These are phyloP conservation scores for Ascochyta viciae-villosae DNA, from an alignment of 2,329 filamentous ascomycete genomes.

Conservation along the genomic window DNA sequence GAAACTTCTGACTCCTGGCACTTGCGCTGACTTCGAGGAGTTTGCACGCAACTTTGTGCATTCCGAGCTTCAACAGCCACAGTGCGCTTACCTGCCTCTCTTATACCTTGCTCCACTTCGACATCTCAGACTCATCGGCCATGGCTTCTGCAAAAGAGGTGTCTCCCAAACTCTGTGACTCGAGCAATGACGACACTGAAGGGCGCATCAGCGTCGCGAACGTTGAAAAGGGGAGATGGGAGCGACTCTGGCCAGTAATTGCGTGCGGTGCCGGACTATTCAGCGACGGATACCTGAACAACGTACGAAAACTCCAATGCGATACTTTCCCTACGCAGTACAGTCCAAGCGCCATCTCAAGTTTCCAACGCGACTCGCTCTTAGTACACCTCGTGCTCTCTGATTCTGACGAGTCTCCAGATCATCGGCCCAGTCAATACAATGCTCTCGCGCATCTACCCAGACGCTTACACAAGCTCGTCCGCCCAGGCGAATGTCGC, in stretches of 20 bases:
- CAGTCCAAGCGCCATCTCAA: not conserved
- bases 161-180: conserved; percentile 7
- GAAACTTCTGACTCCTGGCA: not conserved
- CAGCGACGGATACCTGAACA: conserved; percentile 91
- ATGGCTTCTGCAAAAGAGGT: conserved; percentile 18
- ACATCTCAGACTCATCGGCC: not conserved
- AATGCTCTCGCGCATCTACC: conserved; percentile 73
- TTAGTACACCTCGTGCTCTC: not conserved
- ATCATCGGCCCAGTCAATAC: conserved; percentile 90
- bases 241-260: conserved; percentile 74
- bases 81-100: not conserved
- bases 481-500: conserved; percentile 75
- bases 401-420: conserved; percentile 50
- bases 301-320: conserved; percentile 58
- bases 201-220: conserved; percentile 15
- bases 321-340: conserved; percentile 15
- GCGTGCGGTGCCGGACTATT: conserved; percentile 91
- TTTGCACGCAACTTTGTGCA: not conserved
- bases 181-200: conserved; percentile 14
- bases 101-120: not conserved
- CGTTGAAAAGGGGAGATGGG: conserved; percentile 46
- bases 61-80: not conserved
- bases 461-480: conserved; percentile 70
- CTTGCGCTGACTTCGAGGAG: not conserved
- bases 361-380: conserved; percentile 4